Evolutionary conservation across 2,329 filamentous ascomycete species (phyloP).

Genomic region (Xenoacremonium recifei): DNA sequence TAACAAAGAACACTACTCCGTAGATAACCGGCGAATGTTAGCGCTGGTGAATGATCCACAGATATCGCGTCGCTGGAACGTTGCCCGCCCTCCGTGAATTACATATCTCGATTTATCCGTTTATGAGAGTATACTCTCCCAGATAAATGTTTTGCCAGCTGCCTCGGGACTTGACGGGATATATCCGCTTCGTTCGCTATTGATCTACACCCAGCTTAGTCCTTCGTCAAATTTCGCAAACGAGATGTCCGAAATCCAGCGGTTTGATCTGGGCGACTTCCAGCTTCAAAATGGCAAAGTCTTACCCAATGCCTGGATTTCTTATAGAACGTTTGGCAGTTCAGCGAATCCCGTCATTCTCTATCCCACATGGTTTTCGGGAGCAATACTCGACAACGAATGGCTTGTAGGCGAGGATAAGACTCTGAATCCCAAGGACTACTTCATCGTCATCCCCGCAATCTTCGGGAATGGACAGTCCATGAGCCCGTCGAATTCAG

Average conservation of each 20-base stretch:
- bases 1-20: no score
- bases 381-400: slow-evolving; percentile 66
- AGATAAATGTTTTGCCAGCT: no score
- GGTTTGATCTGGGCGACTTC: slow-evolving; percentile 63
- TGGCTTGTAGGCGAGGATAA: slow-evolving; percentile 70
- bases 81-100: no score
- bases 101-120: no score
- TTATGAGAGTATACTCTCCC: no score
- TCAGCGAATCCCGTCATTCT: slow-evolving; percentile 63
- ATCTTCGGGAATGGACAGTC: slow-evolving; percentile 55
- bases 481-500: slow-evolving; percentile 50
- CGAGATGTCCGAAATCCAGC: slow-evolving; percentile 19
- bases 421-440: slow-evolving; percentile 56
- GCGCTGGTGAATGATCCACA: no score
- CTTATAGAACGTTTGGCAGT: slow-evolving; percentile 75
- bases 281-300: slow-evolving; percentile 62
- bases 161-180: no score
- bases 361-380: slow-evolving; percentile 72
- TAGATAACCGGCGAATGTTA: no score
- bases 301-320: slow-evolving; percentile 64
- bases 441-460: slow-evolving; percentile 50
- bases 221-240: no score
- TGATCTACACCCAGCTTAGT: no score
- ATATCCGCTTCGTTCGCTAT: no score
- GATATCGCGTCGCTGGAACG: no score